These are phyloP conservation scores for Fonsecaea pedrosoi DNA, from an alignment of 2,329 filamentous ascomycete genomes.

Conservation along the genomic window DNA sequence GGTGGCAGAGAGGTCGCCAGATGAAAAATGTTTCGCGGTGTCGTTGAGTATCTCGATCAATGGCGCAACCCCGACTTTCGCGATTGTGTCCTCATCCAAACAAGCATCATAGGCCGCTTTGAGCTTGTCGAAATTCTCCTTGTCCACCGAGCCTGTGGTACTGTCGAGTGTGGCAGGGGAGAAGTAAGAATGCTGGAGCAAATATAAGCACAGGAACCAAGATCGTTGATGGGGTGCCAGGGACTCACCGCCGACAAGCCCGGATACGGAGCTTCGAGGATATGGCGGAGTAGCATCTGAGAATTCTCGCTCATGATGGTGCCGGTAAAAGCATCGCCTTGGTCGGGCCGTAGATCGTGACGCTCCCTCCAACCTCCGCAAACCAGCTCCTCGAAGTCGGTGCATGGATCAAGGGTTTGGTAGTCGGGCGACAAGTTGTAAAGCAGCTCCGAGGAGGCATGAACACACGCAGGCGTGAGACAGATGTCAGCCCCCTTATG, in stretches of 20 bases:
- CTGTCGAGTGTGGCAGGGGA: conserved; percentile 28
- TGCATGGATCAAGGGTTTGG: conserved; percentile 69
- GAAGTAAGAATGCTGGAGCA: conserved; percentile 33
- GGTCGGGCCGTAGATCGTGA: conserved; percentile 70
- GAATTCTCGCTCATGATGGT: conserved; percentile 68
- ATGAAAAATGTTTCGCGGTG: conserved; percentile 51
- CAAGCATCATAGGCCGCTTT: conserved; percentile 70
- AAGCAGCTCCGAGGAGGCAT: conserved; percentile 67
- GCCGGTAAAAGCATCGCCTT: conserved; percentile 65
- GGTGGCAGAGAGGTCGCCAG: conserved; percentile 43
- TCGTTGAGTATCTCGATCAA: conserved; percentile 63
- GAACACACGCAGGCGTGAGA: conserved; percentile 66
- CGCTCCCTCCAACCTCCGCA: conserved; percentile 71
- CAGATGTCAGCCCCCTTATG: conserved; percentile 50
- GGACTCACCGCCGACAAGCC: conserved; percentile 29
- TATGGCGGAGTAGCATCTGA: conserved; percentile 65
- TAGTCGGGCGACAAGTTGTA: conserved; percentile 69
- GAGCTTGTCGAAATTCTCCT: conserved; percentile 71
- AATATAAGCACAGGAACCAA: conserved; percentile 31
- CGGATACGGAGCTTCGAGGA: conserved; percentile 65
- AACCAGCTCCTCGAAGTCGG: conserved; percentile 71
- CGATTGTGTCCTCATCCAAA: conserved; percentile 66
- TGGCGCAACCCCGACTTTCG: conserved; percentile 62
- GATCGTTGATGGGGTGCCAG: conserved; percentile 46
- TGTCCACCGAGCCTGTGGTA: conserved; percentile 38